Evolutionary conservation across 495 filamentous ascomycete genomes (phyloP).

Genomic region (Trichoderma reesei): DNA sequence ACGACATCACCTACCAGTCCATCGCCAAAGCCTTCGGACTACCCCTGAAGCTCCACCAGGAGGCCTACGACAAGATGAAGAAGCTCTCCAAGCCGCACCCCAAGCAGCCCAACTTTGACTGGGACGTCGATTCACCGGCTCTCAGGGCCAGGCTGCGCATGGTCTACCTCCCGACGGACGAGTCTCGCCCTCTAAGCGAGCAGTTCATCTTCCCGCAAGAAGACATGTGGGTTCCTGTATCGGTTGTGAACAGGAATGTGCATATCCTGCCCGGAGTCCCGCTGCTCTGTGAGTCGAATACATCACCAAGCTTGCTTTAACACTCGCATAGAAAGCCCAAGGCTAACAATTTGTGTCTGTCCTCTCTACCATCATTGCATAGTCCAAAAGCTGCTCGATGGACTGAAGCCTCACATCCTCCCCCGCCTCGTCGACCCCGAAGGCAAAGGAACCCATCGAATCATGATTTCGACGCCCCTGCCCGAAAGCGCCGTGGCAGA

Average conservation of each 20-base stretch:
- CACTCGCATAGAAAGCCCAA: neutral
- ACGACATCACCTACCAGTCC: constrained; percentile 93
- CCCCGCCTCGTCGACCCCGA: constrained; percentile 67
- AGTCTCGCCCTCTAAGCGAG: constrained; percentile 43
- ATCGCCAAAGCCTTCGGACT: constrained; percentile 84
- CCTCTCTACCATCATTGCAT: neutral
- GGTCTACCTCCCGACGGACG: constrained; percentile 75
- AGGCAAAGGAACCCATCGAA: constrained; percentile 64
- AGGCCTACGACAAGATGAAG: constrained; percentile 74
- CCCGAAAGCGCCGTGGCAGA: constrained; percentile 74
- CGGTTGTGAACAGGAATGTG: constrained; percentile 81
- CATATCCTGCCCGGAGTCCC: constrained; percentile 91
- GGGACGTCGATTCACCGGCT: constrained; percentile 69
- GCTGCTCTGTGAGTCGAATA: constrained; percentile 47
- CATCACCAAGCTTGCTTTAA: neutral
- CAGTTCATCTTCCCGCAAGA: constrained; percentile 72
- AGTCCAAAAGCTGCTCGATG: constrained; percentile 64
- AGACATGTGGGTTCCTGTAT: constrained; percentile 80
- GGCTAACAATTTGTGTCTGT: neutral
- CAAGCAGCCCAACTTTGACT: constrained; percentile 68
- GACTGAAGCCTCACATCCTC: constrained; percentile 58
- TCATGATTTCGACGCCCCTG: constrained; percentile 78
- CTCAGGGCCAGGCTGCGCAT: constrained; percentile 78
- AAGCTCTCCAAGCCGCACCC: constrained; percentile 60
- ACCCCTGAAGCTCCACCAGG: constrained; percentile 62